phyloP scores from a whole-genome alignment of 352 stramenopile species.

The Globisporangium nunn region DNA sequence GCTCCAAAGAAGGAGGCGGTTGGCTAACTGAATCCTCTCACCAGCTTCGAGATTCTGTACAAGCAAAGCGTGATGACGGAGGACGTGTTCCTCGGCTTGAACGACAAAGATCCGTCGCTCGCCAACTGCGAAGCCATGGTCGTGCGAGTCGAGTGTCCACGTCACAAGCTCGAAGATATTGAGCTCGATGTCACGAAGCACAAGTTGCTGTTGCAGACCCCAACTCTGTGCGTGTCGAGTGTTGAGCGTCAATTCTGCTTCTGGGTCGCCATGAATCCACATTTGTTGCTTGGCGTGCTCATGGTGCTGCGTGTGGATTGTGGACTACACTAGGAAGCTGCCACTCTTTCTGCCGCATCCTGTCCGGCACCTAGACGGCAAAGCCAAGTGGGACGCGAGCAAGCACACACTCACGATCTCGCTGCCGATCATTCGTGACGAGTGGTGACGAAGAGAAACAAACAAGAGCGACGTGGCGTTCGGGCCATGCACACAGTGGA shows the following conservation, averaged over 20 bases:
- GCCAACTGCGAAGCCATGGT: constrained; percentile 78
- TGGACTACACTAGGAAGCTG: constrained; percentile 37
- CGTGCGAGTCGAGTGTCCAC: constrained; percentile 61
- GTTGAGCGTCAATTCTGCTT: too few relatives aligned
- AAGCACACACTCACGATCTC: constrained; percentile 47
- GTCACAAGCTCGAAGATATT: constrained; percentile 59
- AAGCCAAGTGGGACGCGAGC: constrained; percentile 63
- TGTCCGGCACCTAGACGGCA: constrained; percentile 57
- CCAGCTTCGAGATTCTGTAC: constrained; percentile 74
- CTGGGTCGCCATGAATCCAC: too few relatives aligned
- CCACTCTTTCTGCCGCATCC: constrained; percentile 66
- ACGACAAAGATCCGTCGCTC: constrained; percentile 79
- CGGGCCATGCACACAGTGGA: too few relatives aligned
- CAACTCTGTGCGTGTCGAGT: constrained; percentile 31
- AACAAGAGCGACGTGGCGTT: too few relatives aligned
- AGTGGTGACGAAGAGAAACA: constrained; percentile 33
- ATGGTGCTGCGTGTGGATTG: not conserved
- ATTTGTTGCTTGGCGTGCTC: too few relatives aligned
- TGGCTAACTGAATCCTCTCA: not conserved
- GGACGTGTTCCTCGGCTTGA: constrained; percentile 76
- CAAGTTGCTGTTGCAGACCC: constrained; percentile 63
- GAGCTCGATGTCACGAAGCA: constrained; percentile 78
- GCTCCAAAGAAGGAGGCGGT: too few relatives aligned
- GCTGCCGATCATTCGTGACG: constrained; percentile 66
- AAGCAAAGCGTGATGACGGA: constrained; percentile 86